Percentiles rank a stretch among this genome's conserved stretches.
Evolutionary conservation across 2,329 filamentous ascomycete genomes (phyloP).

Genomic region (Clarireedia monteithiana): DNA sequence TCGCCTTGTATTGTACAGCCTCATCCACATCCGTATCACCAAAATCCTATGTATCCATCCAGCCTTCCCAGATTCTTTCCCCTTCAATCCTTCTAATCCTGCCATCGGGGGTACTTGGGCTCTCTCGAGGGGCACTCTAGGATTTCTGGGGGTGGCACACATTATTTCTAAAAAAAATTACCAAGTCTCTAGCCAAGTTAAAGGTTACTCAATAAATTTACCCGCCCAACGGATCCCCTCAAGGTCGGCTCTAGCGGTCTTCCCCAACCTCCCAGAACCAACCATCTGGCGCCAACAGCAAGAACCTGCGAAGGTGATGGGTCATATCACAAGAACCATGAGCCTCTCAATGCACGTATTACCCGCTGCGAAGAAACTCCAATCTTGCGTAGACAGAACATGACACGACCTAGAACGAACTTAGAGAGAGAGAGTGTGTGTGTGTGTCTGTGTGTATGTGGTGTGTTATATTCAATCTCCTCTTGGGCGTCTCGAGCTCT

Average conservation of each 20-base stretch:
- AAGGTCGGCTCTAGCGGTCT: not conserved
- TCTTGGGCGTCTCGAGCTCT: conserved; percentile 6
- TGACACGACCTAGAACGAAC: no score
- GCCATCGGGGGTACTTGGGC: not conserved
- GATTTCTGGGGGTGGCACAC: no score
- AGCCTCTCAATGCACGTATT: conserved; percentile 4
- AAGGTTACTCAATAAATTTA: conserved; percentile 5
- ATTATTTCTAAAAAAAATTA: no score
- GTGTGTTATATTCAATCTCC: not conserved
- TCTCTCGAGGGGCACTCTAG: no score
- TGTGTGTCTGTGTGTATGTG: not conserved
- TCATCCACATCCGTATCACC: not conserved
- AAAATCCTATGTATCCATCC: not conserved
- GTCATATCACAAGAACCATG: not conserved
- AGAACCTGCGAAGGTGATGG: not conserved
- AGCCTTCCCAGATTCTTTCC: not conserved
- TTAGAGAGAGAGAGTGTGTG: not conserved
- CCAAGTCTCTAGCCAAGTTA: not conserved
- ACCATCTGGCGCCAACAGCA: conserved; percentile 6
- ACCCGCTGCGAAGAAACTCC: conserved; percentile 8
- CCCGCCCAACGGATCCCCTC: not conserved
- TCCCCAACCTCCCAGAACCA: conserved; percentile 3
- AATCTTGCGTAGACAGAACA: not conserved
- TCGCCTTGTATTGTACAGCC: not conserved
- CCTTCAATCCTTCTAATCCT: not conserved